These are phyloP conservation scores for Fennellomyces sp. DNA, from an alignment of 371 early-diverging fungal genomes.

Conservation along the genomic window DNA sequence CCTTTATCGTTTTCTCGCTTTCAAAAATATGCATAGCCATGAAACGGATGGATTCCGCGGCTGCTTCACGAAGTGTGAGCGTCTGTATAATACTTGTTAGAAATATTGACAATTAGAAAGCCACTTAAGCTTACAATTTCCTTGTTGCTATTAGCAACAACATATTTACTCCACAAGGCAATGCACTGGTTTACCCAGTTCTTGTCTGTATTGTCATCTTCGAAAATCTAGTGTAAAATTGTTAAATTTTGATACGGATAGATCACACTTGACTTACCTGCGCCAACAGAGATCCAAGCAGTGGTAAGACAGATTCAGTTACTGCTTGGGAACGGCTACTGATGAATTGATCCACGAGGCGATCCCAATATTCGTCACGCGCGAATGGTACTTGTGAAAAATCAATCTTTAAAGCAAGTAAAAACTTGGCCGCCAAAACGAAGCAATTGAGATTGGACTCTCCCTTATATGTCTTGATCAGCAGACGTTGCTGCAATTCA, in stretches of 20 bases:
- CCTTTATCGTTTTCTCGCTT: slow-evolving; percentile 10
- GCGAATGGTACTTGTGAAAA: slow-evolving; percentile 30
- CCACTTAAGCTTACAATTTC: slow-evolving; percentile 35
- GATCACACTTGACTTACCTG: slow-evolving; percentile 29
- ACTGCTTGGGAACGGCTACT: slow-evolving; percentile 33
- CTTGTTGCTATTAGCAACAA: slow-evolving; percentile 51
- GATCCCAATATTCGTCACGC: slow-evolving; percentile 41
- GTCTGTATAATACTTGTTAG: slow-evolving; percentile 27
- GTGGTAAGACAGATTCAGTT: slow-evolving; percentile 46
- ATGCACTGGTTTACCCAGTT: slow-evolving; percentile 40
- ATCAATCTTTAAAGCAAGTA: slow-evolving; percentile 28
- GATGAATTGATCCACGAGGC: slow-evolving; percentile 30
- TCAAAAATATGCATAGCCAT: slow-evolving; percentile 38
- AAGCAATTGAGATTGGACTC: slow-evolving; percentile 59
- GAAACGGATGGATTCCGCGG: slow-evolving; percentile 50
- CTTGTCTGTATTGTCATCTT: not conserved
- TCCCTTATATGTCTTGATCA: slow-evolving; percentile 49
- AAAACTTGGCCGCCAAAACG: slow-evolving; percentile 45
- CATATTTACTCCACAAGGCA: slow-evolving; percentile 46
- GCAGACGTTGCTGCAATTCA: slow-evolving; percentile 41
- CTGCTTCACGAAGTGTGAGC: slow-evolving; percentile 61
- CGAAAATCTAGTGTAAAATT: not conserved
- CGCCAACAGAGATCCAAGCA: slow-evolving; percentile 45
- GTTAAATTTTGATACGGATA: not conserved
- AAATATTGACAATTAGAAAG: not conserved